Percentiles rank a stretch among this genome's conserved stretches.
Conservation (phyloP, 1,139 yeast species). For the Protomyces macrosporus region DNA sequence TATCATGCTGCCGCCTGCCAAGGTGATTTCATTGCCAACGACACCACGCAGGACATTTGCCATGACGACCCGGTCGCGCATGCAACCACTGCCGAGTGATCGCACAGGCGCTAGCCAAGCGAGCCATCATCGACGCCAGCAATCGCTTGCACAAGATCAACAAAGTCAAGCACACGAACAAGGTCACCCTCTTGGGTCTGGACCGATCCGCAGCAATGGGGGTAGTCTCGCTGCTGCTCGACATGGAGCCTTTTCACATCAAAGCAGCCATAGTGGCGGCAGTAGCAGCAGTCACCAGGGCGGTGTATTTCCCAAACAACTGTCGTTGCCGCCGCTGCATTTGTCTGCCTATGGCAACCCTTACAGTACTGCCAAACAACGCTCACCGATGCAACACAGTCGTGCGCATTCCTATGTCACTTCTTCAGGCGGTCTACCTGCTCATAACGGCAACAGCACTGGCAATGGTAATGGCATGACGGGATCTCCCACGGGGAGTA, state of each 20-base stretch:
- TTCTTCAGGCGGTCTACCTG: too few relatives aligned
- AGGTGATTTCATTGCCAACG: conserved; percentile 17
- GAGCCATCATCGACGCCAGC: conserved; percentile 7
- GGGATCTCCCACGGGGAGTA: not conserved
- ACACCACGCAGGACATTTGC: conserved; percentile 3
- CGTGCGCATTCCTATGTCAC: not conserved
- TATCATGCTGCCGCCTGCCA: conserved; percentile 20
- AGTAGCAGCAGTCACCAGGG: too few relatives aligned
- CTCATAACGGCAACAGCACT: not conserved
- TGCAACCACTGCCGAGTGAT: not conserved
- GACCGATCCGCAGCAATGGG: too few relatives aligned
- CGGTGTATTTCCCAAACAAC: not conserved
- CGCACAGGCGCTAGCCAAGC: not conserved
- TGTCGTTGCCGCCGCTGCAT: not conserved
- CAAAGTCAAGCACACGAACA: not conserved
- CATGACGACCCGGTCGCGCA: not conserved
- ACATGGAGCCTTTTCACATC: not conserved
- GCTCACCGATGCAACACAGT: not conserved
- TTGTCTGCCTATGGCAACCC: not conserved
- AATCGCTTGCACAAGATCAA: not conserved
- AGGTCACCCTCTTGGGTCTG: too few relatives aligned
- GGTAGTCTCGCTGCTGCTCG: too few relatives aligned
- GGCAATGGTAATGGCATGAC: not conserved
- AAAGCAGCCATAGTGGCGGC: too few relatives aligned
- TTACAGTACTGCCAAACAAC: not conserved